Evolutionary conservation across 2,329 filamentous ascomycete genomes (phyloP).

Genomic region (Zymoseptoria brevis): DNA sequence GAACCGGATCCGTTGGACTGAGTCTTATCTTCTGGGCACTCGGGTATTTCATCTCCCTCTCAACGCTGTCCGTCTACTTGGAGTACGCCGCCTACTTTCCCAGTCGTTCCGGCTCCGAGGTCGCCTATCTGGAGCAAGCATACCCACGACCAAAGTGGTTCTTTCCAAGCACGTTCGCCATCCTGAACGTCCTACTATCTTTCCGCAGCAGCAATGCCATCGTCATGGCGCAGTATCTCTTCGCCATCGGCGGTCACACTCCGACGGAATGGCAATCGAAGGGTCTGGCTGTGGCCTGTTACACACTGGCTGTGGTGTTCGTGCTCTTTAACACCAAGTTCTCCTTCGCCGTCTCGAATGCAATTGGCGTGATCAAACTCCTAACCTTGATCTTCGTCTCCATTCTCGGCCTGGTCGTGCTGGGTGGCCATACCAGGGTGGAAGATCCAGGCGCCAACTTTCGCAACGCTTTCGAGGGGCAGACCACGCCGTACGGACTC

Average conservation of each 20-base stretch:
- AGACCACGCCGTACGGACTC: conserved; percentile 41
- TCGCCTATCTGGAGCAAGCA: conserved; percentile 61
- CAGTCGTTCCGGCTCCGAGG: conserved; percentile 57
- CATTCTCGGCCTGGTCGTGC: conserved; percentile 51
- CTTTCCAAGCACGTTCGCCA: conserved; percentile 57
- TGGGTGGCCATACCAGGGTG: conserved; percentile 48
- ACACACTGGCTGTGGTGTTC: conserved; percentile 44
- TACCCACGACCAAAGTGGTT: conserved; percentile 58
- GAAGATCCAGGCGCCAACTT: conserved; percentile 49
- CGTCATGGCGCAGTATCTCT: conserved; percentile 53
- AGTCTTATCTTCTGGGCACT: conserved; percentile 58
- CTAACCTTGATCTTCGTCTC: conserved; percentile 50
- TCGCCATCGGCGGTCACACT: conserved; percentile 44
- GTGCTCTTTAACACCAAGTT: conserved; percentile 50
- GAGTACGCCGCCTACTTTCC: conserved; percentile 60
- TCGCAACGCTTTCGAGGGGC: conserved; percentile 46
- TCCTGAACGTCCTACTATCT: conserved; percentile 55
- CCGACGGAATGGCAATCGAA: conserved; percentile 58
- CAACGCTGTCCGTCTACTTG: conserved; percentile 52
- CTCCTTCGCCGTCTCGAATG: conserved; percentile 49
- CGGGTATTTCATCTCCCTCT: conserved; percentile 51
- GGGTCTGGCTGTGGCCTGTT: conserved; percentile 57
- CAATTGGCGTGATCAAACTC: conserved; percentile 53
- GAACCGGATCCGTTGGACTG: conserved; percentile 55
- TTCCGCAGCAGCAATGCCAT: conserved; percentile 61